A percentile compares a stretch with the other conserved stretches of the same genome.
Conservation (phyloP, 1,139 yeast genomes). For the Pneumocystis carinii region DNA sequence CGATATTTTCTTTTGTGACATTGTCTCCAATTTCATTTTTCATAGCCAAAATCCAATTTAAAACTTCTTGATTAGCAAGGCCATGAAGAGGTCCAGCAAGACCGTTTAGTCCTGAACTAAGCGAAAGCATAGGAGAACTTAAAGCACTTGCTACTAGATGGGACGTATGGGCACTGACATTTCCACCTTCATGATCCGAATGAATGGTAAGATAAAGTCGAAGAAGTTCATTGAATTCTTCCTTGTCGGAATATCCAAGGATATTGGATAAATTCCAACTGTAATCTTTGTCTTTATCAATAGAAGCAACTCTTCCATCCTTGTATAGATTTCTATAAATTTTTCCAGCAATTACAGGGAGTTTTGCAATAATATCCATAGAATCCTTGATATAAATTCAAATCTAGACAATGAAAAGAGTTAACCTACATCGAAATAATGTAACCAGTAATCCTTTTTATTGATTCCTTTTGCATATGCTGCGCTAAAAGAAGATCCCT, state of each 20-base stretch:
- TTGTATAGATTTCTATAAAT: slow-evolving; percentile 83
- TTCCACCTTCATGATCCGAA: slow-evolving; percentile 98
- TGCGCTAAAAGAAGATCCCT: slow-evolving; percentile 44
- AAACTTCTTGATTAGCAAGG: slow-evolving; percentile 94
- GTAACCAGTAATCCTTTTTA: slow-evolving; percentile 59
- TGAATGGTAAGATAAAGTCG: slow-evolving; percentile 88
- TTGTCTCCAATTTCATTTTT: slow-evolving; percentile 60
- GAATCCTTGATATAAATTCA: slow-evolving; percentile 34
- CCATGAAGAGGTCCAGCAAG: slow-evolving; percentile 98
- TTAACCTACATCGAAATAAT: slow-evolving; percentile 46
- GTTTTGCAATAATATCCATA: slow-evolving; percentile 73
- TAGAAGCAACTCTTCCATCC: slow-evolving; percentile 55
- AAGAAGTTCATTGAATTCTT: slow-evolving; percentile 76
- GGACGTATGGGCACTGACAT: slow-evolving; percentile 93
- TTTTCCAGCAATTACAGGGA: slow-evolving; percentile 86
- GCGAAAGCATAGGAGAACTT: slow-evolving; percentile 81
- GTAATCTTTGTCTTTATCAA: slow-evolving; percentile 70
- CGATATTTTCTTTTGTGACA: slow-evolving; percentile 57
- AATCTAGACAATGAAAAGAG: neutral
- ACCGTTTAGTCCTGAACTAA: slow-evolving; percentile 92
- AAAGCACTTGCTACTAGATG: slow-evolving; percentile 94
- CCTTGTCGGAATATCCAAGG: slow-evolving; percentile 68
- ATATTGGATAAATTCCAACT: slow-evolving; percentile 77
- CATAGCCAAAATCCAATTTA: slow-evolving; percentile 81
- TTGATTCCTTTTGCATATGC: slow-evolving; percentile 55